Evolutionary conservation across 1,284 basidiomycete genomes (phyloP), one percentile per base, ranked within the genome.

Genomic region (Meira miltonrushii): DNA sequence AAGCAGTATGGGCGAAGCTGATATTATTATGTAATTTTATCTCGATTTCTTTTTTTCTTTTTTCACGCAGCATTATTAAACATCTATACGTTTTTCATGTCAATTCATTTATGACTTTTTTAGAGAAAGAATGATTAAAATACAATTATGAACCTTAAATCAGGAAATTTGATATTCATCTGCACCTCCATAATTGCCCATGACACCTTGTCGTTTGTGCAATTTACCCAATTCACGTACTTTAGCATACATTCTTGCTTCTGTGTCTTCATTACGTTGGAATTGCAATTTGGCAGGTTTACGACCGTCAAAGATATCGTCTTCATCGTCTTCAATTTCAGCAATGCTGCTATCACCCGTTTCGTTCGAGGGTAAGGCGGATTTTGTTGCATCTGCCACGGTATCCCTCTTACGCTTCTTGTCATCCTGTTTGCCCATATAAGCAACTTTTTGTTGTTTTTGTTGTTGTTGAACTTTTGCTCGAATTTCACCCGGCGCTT

Each of bases 201-300:
- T 84, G 64, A 86, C 83, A 33, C 92, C 92, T 40, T 85, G 85
- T 77, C 87, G 86, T 82, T 88, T 92, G 59, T 85, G 84, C 62
- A 88, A 80, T 57, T 88, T 83, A n/a, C 92, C 92, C 78, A 92
- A 87, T 37, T 84, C 84, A 51, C 92, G 84, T 39, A 95, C 92
- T 40, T 88, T 86, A 54, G 86, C 86, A 72, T 89, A 87, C 92
- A 96, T 96, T 51, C 91, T 84, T 71, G 82, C 82, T 80, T 93
- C 91, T 5, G 88, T 85, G 62, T 86, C 86, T 15, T 79, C 80
- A 52, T 68, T 65, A n/a, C 60, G 60, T 3, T 58, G 58, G 8
- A 41, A 59, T 12, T 46, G 47, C 47, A 58, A 2, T 57, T 3
- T 60, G 28, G 28, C 8, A 33, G 28, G 28, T 55, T 12, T 63